phyloP scores from a whole-genome alignment of 768 basidiomycete genomes.

The Suillus americanus region DNA sequence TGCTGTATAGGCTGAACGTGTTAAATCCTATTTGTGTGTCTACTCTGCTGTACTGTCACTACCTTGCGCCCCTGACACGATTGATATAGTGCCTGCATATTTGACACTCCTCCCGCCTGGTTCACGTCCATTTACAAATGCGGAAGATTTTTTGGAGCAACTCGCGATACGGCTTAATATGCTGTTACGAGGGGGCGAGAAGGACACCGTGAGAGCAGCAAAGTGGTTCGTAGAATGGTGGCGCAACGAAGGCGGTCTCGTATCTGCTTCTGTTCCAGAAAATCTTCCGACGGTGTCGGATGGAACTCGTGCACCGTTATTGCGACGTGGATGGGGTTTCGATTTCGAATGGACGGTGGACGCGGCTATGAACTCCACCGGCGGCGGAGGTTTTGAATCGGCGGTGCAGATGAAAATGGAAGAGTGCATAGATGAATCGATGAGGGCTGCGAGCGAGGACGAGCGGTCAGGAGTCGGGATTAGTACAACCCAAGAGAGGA shows the following conservation, averaged over 20 bases:
- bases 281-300: conserved; percentile 14
- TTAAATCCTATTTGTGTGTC: conserved; percentile 69
- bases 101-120: conserved; percentile 56
- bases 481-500: conserved; percentile 73
- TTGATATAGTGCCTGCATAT: conserved; percentile 66
- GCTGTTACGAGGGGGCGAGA: conserved; percentile 71
- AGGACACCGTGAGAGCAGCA: conserved; percentile 71
- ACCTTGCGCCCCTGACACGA: conserved; percentile 7
- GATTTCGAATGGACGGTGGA: conserved; percentile 70
- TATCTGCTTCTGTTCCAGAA: conserved; percentile 45
- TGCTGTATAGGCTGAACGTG: conserved; percentile 81
- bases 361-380: conserved; percentile 11
- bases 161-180: conserved; percentile 81
- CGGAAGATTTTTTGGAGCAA: conserved; percentile 63
- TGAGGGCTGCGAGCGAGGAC: conserved; percentile 43
- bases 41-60: conserved; percentile 9
- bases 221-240: conserved; percentile 87
- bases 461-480: conserved; percentile 55
- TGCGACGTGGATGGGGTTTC: conserved; percentile 77
- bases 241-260: conserved; percentile 69
- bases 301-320: conserved; percentile 4
- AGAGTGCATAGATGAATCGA: conserved; percentile 57
- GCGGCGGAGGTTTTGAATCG: conserved; percentile 22
- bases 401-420: conserved; percentile 70
- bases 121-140: conserved; percentile 56